These are phyloP conservation scores for Epichloe uncinata DNA, from an alignment of 2,329 filamentous ascomycete species.

Conservation along the genomic window DNA sequence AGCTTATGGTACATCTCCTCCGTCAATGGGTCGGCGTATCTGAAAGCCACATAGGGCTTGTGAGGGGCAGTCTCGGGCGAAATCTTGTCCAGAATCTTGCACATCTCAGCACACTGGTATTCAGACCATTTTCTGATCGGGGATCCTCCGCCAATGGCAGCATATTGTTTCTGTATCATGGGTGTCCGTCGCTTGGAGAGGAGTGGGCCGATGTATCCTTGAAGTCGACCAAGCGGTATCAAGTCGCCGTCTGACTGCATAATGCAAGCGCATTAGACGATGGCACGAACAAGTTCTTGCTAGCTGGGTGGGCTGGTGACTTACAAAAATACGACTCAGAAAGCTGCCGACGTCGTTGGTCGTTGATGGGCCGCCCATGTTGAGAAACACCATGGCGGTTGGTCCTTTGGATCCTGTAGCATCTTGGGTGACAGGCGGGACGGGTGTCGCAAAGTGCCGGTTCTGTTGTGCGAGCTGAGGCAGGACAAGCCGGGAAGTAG, in stretches of 20 bases:
- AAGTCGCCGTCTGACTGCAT: slow-evolving; percentile 75
- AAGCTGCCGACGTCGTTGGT: slow-evolving; percentile 82
- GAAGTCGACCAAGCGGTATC: slow-evolving; percentile 86
- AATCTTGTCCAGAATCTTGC: slow-evolving; percentile 84
- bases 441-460: slow-evolving; percentile 27
- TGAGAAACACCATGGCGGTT: slow-evolving; percentile 97
- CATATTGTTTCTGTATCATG: slow-evolving; percentile 94
- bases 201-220: slow-evolving; percentile 79
- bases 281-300: not conserved
- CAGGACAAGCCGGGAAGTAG: slow-evolving; percentile 15
- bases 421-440: slow-evolving; percentile 71
- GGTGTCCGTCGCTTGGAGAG: slow-evolving; percentile 80
- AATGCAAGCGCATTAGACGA: slow-evolving; percentile 3
- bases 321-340: slow-evolving; percentile 79
- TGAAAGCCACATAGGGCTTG: slow-evolving; percentile 94
- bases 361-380: slow-evolving; percentile 93
- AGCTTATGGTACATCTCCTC: slow-evolving; percentile 83
- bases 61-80: slow-evolving; percentile 91
- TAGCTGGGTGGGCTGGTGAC: slow-evolving; percentile 20
- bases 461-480: slow-evolving; percentile 18
- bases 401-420: slow-evolving; percentile 58
- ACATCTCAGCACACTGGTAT: slow-evolving; percentile 88
- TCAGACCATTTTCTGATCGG: slow-evolving; percentile 98
- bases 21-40: slow-evolving; percentile 85
- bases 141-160: slow-evolving; percentile 90